phyloP scores from a whole-genome alignment of 225 moss, liverwort and hornwort species.

The Sphagnum tenellum region DNA sequence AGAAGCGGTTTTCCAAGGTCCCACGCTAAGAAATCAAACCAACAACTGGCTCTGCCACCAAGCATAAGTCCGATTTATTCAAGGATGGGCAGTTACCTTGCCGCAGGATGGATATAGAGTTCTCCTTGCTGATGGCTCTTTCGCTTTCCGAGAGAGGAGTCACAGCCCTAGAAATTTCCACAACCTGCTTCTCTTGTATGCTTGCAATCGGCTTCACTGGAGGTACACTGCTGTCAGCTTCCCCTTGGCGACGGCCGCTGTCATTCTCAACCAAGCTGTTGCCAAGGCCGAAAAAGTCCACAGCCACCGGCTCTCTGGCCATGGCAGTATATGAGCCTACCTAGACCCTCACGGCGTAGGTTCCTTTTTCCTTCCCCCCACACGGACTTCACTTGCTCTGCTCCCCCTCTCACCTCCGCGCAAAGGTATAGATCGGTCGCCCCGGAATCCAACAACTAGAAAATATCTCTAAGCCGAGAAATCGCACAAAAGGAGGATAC shows the following conservation, averaged over 20 bases:
- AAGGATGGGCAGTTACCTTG: neutral
- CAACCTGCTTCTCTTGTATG: conserved; percentile 6
- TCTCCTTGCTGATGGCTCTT: conserved; percentile 1
- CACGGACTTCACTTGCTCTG: too few relatives aligned
- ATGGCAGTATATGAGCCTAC: conserved; percentile 5
- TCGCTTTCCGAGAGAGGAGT: conserved; percentile 9
- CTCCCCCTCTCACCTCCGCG: too few relatives aligned
- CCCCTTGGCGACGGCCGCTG: neutral
- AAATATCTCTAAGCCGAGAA: too few relatives aligned
- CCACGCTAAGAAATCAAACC: neutral
- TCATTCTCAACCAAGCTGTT: conserved; percentile 2
- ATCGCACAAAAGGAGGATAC: too few relatives aligned
- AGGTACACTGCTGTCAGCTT: conserved; percentile 11
- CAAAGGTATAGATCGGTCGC: too few relatives aligned
- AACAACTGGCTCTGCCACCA: neutral
- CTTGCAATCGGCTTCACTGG: conserved; percentile 31
- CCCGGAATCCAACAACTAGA: too few relatives aligned
- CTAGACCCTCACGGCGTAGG: too few relatives aligned
- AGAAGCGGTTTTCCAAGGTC: neutral
- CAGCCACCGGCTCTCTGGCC: conserved; percentile 28
- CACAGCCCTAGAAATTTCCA: conserved; percentile 12
- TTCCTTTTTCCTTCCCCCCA: too few relatives aligned
- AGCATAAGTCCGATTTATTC: neutral
- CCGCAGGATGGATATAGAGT: conserved; percentile 2
- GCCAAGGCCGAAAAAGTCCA: conserved; percentile 30